Base-by-base conservation (phyloP, 306 rosid genomes). In the Herpetospermum pedunculosum region DNA sequence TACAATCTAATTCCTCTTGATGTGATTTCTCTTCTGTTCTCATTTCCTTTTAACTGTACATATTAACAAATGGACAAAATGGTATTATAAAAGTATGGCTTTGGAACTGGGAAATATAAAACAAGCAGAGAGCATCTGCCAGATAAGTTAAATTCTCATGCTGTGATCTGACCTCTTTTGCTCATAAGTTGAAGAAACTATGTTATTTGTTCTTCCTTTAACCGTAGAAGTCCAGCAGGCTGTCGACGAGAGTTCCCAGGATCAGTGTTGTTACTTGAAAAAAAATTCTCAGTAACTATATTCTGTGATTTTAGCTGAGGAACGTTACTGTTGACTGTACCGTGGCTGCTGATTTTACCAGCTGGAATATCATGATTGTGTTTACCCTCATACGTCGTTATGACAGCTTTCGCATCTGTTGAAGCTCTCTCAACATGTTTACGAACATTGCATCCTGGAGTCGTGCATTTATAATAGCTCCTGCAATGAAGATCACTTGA, bases 401-500 rank as follows among this genome's bases (percentile, higher is more conserved):
- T 90, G 59, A 92, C 96, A 30, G 95, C 98, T 84, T 90, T 92
- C 8, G 86, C 92, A 79, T 92, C 98, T 0, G 91, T 74, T 0
- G 98, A 84, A 46, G 96, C 98, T 74, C 98, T 88, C 83, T 92
- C 98, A 0, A 92, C 87, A 7, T 92, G 96, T 79, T 92, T 92
- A 29, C 98, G 89, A 16, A 92, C 98, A 18, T 87, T 88, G 77
- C 98, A 92, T 49, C 85, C 95, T 0, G 60, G 76, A 11, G 88
- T 88, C n/a, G 98, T 90, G 80, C 98, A 90, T 84, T 90, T 92
- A 76, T 92, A 92, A 70, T 92, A 92, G 87, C 98, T 92, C 92
- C 98, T 92, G 83, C 19, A 62, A 57, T 37, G 46, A 55, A 28
- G 71, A 75, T 26, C 53, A 11, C 37, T 23, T 23, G 35, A 67